Percentiles rank a stretch among this genome's conserved stretches.
Evolutionary conservation across 805 yeast species (phyloP).

Genomic region (Saturnispora besseyi): DNA sequence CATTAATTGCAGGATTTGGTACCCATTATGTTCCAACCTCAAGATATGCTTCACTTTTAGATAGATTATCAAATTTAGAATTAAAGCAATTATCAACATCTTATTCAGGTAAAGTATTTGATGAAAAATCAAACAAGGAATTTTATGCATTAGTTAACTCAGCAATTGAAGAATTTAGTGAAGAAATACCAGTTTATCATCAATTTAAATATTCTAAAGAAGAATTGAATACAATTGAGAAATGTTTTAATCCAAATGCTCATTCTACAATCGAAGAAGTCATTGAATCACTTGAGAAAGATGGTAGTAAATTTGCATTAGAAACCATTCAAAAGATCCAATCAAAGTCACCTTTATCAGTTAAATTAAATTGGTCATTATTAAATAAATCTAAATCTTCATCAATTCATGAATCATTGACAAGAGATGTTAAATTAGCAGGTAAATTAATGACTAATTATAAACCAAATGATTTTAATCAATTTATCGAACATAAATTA

Average conservation of each 20-base stretch:
- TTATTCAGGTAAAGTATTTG: constrained; percentile 14
- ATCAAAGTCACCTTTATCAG: constrained; percentile 68
- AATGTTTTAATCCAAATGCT: constrained; percentile 44
- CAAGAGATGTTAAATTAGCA: constrained; percentile 68
- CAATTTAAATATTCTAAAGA: constrained; percentile 47
- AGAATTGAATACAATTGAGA: constrained; percentile 57
- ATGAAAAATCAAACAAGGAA: constrained; percentile 23
- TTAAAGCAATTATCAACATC: constrained; percentile 17
- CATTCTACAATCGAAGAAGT: constrained; percentile 44
- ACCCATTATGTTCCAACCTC: constrained; percentile 78
- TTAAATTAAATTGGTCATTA: constrained; percentile 62
- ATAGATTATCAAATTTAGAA: constrained; percentile 56
- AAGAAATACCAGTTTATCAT: constrained; percentile 54
- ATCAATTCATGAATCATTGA: constrained; percentile 56
- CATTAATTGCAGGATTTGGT: constrained; percentile 76
- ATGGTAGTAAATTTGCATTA: constrained; percentile 59
- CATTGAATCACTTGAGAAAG: constrained; percentile 40
- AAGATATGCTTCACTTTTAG: constrained; percentile 51
- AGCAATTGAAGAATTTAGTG: constrained; percentile 72
- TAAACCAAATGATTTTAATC: constrained; percentile 37
- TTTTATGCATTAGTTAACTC: constrained; percentile 52
- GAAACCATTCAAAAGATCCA: constrained; percentile 46
- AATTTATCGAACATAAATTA: constrained; percentile 44
- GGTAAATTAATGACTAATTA: constrained; percentile 58
- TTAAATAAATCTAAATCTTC: constrained; percentile 51